These are phyloP conservation scores for Annulohypoxylon truncatum DNA, from an alignment of 2,329 filamentous ascomycete species.

Conservation along the genomic window DNA sequence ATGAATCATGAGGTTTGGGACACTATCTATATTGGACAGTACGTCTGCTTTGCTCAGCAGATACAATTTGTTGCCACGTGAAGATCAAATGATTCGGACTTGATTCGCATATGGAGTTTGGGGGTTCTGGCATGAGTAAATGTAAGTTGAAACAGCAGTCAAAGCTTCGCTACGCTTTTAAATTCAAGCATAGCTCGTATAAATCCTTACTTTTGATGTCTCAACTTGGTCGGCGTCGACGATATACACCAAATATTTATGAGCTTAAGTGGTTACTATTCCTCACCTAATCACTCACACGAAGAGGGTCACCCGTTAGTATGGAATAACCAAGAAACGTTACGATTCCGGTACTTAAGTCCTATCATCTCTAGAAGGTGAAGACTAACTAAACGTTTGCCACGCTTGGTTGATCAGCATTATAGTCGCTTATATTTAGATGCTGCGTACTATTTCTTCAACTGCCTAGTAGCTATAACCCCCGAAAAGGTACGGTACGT, in stretches of 20 bases:
- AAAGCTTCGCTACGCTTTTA: not conserved
- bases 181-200: not conserved
- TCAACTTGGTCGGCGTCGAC: not conserved
- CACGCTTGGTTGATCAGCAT: not conserved
- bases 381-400: not conserved
- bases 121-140: not conserved
- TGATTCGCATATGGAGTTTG: not conserved
- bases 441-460: not conserved
- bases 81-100: not conserved
- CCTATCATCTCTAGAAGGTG: not conserved
- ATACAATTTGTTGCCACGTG: not conserved
- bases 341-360: not conserved
- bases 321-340: not conserved
- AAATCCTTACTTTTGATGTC: no score
- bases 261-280: not conserved
- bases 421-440: not conserved
- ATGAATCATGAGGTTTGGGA: slow-evolving; percentile 43
- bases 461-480: not conserved
- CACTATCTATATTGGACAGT: not conserved
- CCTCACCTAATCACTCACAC: not conserved
- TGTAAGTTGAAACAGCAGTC: not conserved
- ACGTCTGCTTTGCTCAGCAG: not conserved
- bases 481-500: not conserved
- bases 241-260: not conserved
- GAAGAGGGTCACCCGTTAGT: not conserved